Percentiles rank a stretch among this genome's conserved stretches.
Evolutionary conservation across 257 asterid genomes (phyloP).

Genomic region (Marsdenia floribunda): DNA sequence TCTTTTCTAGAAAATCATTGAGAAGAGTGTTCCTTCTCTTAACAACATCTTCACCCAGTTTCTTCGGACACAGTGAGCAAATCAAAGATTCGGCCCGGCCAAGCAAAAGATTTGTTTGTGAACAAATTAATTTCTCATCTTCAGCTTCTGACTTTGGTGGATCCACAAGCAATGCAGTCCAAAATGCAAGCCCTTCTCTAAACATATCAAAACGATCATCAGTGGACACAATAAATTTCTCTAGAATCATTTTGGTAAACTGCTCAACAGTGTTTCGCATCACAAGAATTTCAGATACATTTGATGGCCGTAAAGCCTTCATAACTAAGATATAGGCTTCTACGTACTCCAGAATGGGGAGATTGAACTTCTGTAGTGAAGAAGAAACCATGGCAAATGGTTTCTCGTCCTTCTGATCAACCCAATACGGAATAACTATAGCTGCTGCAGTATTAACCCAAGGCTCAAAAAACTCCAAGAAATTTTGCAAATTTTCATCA

Average conservation of each 20-base stretch:
- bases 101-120: background rate
- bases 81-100: background rate
- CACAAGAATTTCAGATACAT: background rate
- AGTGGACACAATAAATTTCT: background rate
- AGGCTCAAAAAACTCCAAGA: too few species aligned
- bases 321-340: too few species aligned
- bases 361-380: background rate
- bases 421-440: too few species aligned
- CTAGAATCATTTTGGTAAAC: background rate
- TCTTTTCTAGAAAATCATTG: background rate
- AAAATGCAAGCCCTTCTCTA: background rate
- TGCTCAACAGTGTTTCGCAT: background rate
- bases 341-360: too few species aligned
- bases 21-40: background rate
- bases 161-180: background rate
- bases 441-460: too few species aligned
- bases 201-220: background rate
- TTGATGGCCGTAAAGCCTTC: background rate
- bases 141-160: background rate
- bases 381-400: background rate
- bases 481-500: too few species aligned
- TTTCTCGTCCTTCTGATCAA: too few species aligned
- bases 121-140: background rate
- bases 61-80: too few species aligned
- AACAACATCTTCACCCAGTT: background rate